These are phyloP conservation scores for Trametes gibbosa DNA, from an alignment of 768 basidiomycete species.

Conservation along the genomic window DNA sequence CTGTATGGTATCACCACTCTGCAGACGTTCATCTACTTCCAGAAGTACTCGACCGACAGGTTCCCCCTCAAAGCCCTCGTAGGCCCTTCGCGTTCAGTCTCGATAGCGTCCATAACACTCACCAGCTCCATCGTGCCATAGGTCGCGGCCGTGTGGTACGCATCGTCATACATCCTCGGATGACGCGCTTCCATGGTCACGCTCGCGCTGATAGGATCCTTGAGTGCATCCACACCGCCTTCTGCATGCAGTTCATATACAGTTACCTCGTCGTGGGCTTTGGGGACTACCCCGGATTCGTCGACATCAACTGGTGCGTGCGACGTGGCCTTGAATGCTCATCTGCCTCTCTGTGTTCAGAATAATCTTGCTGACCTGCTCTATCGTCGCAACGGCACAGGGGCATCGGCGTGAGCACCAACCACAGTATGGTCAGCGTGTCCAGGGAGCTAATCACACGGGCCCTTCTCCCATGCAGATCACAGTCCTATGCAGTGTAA, in stretches of 20 bases:
- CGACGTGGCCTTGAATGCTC: not conserved
- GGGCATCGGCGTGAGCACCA: slow-evolving; percentile 10
- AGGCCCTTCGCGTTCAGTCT: not conserved
- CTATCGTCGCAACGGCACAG: not conserved
- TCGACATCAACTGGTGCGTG: slow-evolving; percentile 7
- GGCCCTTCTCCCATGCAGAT: not conserved
- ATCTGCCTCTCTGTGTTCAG: no score
- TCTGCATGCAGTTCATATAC: slow-evolving; percentile 16
- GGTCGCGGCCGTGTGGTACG: slow-evolving; percentile 3
- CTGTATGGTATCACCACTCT: slow-evolving; percentile 18
- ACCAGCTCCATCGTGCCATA: not conserved
- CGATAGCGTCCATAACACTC: not conserved
- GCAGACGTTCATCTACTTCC: slow-evolving; percentile 16
- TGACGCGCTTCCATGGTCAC: not conserved
- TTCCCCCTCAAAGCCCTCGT: slow-evolving; percentile 7
- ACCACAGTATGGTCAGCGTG: not conserved
- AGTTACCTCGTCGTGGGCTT: slow-evolving; percentile 13
- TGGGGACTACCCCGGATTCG: not conserved
- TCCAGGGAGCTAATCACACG: not conserved
- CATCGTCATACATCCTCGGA: not conserved
- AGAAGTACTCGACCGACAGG: slow-evolving; percentile 6
- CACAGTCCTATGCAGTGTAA: slow-evolving; percentile 7
- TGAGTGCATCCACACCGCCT: slow-evolving; percentile 15
- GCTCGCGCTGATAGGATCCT: slow-evolving; percentile 5
- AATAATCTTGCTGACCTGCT: not conserved